These are phyloP conservation scores for Lachnellula occidentalis DNA, from an alignment of 2,329 filamentous ascomycete species.

Conservation along the genomic window DNA sequence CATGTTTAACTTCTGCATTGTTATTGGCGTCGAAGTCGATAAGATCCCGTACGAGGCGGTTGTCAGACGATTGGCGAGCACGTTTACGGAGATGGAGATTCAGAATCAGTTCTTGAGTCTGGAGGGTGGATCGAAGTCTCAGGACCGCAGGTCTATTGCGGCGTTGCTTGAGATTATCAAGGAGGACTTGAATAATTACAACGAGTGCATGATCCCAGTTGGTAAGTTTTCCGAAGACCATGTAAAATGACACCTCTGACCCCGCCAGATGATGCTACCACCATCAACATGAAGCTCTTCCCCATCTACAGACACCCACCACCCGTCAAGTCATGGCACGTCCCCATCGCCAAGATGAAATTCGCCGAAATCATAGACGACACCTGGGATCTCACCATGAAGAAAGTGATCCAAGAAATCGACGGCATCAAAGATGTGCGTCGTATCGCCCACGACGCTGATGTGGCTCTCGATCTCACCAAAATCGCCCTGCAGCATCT, in stretches of 20 bases:
- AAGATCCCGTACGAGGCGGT: slow-evolving; percentile 78
- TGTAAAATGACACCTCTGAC: slow-evolving; percentile 5
- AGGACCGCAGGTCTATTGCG: slow-evolving; percentile 67
- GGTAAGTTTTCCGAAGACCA: slow-evolving; percentile 46
- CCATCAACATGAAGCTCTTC: slow-evolving; percentile 93
- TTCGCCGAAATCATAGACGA: slow-evolving; percentile 58
- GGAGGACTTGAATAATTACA: slow-evolving; percentile 92
- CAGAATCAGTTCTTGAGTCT: slow-evolving; percentile 78
- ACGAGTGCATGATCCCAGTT: slow-evolving; percentile 97
- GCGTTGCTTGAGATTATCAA: slow-evolving; percentile 75
- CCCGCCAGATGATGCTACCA: slow-evolving; percentile 75
- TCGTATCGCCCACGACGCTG: slow-evolving; percentile 76
- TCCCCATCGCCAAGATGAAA: slow-evolving; percentile 71
- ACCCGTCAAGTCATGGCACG: slow-evolving; percentile 79
- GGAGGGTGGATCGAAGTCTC: slow-evolving; percentile 23
- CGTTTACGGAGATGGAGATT: slow-evolving; percentile 87
- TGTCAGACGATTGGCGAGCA: slow-evolving; percentile 75
- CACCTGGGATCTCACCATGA: slow-evolving; percentile 71
- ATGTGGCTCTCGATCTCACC: slow-evolving; percentile 81
- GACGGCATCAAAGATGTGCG: slow-evolving; percentile 88
- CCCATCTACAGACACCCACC: slow-evolving; percentile 74
- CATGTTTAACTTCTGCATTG: slow-evolving; percentile 95
- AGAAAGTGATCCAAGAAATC: slow-evolving; percentile 76
- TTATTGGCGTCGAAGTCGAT: slow-evolving; percentile 65
- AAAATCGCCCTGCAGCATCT: slow-evolving; percentile 84